Base-by-base conservation (phyloP, 2,329 filamentous ascomycete genomes). In the Zymoseptoria pseudotritici region DNA sequence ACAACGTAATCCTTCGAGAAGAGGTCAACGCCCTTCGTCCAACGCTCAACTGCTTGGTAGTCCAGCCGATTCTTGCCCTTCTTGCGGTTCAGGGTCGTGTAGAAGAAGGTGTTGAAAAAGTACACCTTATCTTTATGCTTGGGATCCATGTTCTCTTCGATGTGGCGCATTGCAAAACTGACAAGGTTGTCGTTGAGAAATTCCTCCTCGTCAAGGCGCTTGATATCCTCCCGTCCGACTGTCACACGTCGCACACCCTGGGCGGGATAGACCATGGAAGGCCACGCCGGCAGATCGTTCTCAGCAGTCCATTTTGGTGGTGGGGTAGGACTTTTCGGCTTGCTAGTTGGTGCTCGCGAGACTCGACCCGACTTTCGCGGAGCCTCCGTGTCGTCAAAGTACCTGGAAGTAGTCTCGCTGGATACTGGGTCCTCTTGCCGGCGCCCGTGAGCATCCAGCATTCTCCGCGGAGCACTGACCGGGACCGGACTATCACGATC, bases 21-120 rank as follows among this genome's bases (percentile, higher is more conserved):
- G 8, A 99, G 76, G 70, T 99, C 90, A 8, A 63, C 59, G 66
- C 86, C 90, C 36, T 88, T 82, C 0, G 94, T 97, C 94, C 94
- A 99, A 51, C 85, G 83, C 72, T 88, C 86, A 58, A 99, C 92
- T 4, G 86, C 88, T 24, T 89, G 84, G 70, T 96, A 97, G 68
- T 96, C 91, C 74, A 96, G 88, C 0, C 74, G 76, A 54, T 77
- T 74, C 66, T 75, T 77, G 42, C 83, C 79, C 59, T 79, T 80
- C 17, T 75, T 73, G 7, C 74, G 75, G 19, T 83, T 90, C 52
- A 97, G 80, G 54, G 86, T 87, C 20, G 87, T 85, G 70, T 89
- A 97, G 75, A 97, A 97, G 74, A 91, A 96, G 0, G 90, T 94
- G 72, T 92, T 97, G 78, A 96, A 93, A 66, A 96, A 89, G 72